Base-by-base conservation (phyloP, 2,329 filamentous ascomycete species). In the Apiospora kogelbergensis region DNA sequence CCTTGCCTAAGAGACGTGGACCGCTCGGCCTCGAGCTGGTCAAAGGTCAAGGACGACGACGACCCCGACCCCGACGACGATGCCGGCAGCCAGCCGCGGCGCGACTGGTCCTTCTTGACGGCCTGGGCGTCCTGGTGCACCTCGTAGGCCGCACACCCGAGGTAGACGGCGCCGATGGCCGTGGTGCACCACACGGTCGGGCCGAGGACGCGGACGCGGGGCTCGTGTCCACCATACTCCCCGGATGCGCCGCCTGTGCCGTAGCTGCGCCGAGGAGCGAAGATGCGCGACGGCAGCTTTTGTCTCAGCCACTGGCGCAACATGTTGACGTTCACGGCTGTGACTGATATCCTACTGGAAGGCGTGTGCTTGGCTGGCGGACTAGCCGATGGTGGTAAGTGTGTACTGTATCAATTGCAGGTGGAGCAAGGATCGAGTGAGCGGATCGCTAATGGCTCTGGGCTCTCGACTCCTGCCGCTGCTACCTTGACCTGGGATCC, bases 131-230 rank as follows among this genome's bases (percentile, higher is more conserved):
- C 74, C 26, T 63, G 70, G 37, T 68, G 68, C 41, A 77, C 76
- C 22, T 77, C 75, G 15, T 72, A 75, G 22, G 76, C 68, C 3
- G 76, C 76, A 46, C 71, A 74, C 24, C 72, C 74, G 2, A 77
- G 37, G 41, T 75, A 75, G 65, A 77, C 75, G 68, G 71, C 68
- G 63, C 72, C 68, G 7, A 71, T 70, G 24, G 71, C 72, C 9
- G 70, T 70, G 15, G 77, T 9, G 67, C 72, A 73, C 75, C 74
- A 76, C 9, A 76, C 17, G 6, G 70, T 53, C 24, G 76, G 76
- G 13, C 71, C 64, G 11, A 75, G 67, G 24, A 77, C 44, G 37
- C 70, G 76, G 30, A 76, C 71, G 17, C 57, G 70, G 15, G 13
- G 30, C 30, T 17, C 7, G 33, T 33, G 33, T 3, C 7, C 33